Evolutionary conservation across 2,329 filamentous ascomycete genomes (phyloP), one percentile per base, ranked within the genome.

Genomic region (Elsinoe necatrix): DNA sequence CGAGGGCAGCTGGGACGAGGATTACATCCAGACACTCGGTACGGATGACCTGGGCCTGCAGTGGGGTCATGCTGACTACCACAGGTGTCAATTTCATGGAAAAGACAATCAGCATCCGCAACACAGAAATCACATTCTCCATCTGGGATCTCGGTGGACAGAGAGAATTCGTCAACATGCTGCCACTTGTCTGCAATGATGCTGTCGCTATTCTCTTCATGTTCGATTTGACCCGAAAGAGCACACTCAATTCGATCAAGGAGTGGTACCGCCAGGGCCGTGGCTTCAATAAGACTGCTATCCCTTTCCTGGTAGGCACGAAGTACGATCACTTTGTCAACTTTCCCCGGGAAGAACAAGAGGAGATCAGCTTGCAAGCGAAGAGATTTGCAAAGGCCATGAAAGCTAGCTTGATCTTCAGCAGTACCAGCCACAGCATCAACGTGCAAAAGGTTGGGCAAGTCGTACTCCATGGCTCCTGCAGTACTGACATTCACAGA

Each of bases 311-410:
- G 21, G 89, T 98, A 16, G 93, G 93, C 59, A 98, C 93, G 34
- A 98, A 98, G 73, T 98, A 97, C 71, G 93, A 98, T 67, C 93
- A 97, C 69, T 98, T 98, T 75, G 92, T 98, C 73, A 98, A 97
- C 74, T 96, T 98, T 67, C 91, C 93, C 0, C 82, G 88, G 41
- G 92, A 97, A 69, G 93, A 98, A 68, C 93, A 98, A 71, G 93
- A 98, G 71, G 93, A 98, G 73, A 98, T 98, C 61, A 95, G 90
- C 12, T 91, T 93, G 67, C 92, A 95, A 88, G 92, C 92, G 52
- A 87, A 92, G 64, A 85, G 93, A 59, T 98, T 97, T 71, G 93
- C 93, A 61, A 95, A 95, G 72, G 93, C 93, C 9, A 98, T 98
- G 93, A 89, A 95, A 66, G 93, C 93, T 59, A 90, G 89, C 66